Evolutionary conservation across 2,329 filamentous ascomycete species (phyloP), one percentile per base, ranked within the genome.

Genomic region (Penicillium sp.): DNA sequence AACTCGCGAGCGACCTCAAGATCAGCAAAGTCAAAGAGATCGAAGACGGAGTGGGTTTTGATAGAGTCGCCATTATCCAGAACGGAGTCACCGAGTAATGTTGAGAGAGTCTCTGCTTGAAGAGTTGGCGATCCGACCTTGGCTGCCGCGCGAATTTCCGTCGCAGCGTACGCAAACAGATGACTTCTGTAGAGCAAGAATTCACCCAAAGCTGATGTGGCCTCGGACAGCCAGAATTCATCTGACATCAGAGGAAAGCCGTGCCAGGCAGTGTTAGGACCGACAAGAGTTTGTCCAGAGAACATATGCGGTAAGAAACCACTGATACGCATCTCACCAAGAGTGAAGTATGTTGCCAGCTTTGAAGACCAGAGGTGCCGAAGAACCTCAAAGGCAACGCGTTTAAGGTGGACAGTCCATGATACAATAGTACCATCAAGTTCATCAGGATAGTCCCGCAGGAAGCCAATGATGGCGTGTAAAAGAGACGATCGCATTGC

Each of bases 1-100:
- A 77, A 67, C 13, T 74, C 69, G 56, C 74, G 72, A 1, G 77
- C 74, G 39, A 87, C 79, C 48, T 85, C 81, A 11, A 89, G 74
- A 59, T 90, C 87, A 71, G 95, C 84, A 68, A 98, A 98, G 75
- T 99, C 95, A 67, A 96, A 95, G 23, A 98, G 82, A 63, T 97
- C 92, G 68, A 98, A 96, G 7, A 98, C 84, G 3, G 90, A 92
- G 1, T 88, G 83, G 57, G 92, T 89, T 27, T 81, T 78, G 37
- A 89, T 79, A 5, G 86, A 79, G 53, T 90, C 85, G 48, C 88
- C 88, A 57, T 85, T 85, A 19, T 87, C 79, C 11, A 85, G 81
- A 8, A 91, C 86, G 43, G 89, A 87, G 56, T 67, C 76, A 5
- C 95, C 95, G 44, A 93, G 85, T n/a, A 98, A 79, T 0, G 91